Evolutionary conservation across 345 rosid species (phyloP).

Genomic region (Anacardium occidentale): DNA sequence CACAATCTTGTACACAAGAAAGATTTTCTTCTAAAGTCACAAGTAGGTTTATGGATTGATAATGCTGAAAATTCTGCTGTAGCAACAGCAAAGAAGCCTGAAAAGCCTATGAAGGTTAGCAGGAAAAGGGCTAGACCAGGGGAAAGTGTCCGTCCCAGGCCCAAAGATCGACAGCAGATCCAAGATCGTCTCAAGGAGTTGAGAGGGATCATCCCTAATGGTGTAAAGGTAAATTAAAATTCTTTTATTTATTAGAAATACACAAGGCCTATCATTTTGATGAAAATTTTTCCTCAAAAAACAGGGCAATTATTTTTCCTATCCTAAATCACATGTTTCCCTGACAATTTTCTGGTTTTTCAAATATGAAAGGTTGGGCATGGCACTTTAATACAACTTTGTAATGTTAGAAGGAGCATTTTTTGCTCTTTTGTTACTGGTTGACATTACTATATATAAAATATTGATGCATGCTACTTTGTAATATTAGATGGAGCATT

Average conservation of each 20-base stretch:
- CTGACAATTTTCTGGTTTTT: too few species aligned
- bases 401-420: too few species aligned
- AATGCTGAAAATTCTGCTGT: conserved; percentile 38
- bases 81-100: conserved; percentile 42
- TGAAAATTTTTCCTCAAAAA: neutral
- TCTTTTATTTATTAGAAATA: conserved; percentile 13
- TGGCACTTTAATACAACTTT: too few species aligned
- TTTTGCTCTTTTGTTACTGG: too few species aligned
- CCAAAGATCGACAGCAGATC: conserved; percentile 94
- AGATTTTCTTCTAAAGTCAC: conserved; percentile 42
- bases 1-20: conserved; percentile 23
- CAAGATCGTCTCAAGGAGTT: conserved; percentile 91
- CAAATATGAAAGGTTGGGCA: too few species aligned
- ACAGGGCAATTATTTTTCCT: too few species aligned
- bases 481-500: too few species aligned
- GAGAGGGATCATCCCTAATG: conserved; percentile 80
- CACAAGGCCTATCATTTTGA: neutral
- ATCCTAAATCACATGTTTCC: too few species aligned
- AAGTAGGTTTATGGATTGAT: conserved; percentile 67
- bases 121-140: conserved; percentile 86
- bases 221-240: conserved; percentile 59
- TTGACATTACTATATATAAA: neutral
- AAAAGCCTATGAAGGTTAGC: conserved; percentile 47
- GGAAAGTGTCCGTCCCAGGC: conserved; percentile 82
- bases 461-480: conserved; percentile 17